Percentiles rank a stretch among this genome's conserved stretches.
Evolutionary conservation across 2,329 filamentous ascomycete species (phyloP).

Genomic region (Tothia fuscella): DNA sequence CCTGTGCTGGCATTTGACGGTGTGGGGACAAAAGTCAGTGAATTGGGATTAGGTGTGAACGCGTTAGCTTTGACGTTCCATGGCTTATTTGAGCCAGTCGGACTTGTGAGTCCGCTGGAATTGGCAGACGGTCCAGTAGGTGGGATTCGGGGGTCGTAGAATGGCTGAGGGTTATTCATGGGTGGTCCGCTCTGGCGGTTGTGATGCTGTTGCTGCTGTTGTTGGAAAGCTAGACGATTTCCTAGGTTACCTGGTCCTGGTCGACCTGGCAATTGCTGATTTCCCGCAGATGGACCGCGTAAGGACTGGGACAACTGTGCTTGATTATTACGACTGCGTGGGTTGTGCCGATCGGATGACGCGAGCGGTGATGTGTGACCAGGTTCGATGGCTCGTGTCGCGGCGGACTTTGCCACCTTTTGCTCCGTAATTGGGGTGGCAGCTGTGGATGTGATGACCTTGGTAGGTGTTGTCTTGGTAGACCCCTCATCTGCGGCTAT

Average conservation of each 20-base stretch:
- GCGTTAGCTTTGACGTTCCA: slow-evolving; percentile 57
- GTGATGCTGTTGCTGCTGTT: slow-evolving; percentile 5
- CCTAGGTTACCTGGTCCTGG: slow-evolving; percentile 1
- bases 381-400: slow-evolving; percentile 12
- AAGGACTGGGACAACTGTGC: neutral
- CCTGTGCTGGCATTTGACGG: slow-evolving; percentile 42
- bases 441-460: slow-evolving; percentile 17
- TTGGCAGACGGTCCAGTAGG: slow-evolving; percentile 56
- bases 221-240: slow-evolving; percentile 6
- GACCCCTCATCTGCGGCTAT: slow-evolving; percentile 42
- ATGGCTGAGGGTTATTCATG: slow-evolving; percentile 16
- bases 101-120: slow-evolving; percentile 40
- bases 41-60: slow-evolving; percentile 76
- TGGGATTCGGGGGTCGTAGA: slow-evolving; percentile 52
- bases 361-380: slow-evolving; percentile 17
- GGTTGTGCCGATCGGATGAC: slow-evolving; percentile 33
- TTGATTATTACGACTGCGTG: slow-evolving; percentile 13
- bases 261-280: slow-evolving; percentile 1
- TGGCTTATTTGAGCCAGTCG: slow-evolving; percentile 36
- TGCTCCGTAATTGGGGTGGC: slow-evolving; percentile 23
- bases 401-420: slow-evolving; percentile 20
- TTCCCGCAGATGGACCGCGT: neutral
- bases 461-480: slow-evolving; percentile 29
- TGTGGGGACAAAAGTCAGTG: slow-evolving; percentile 68
- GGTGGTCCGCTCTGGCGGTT: neutral